Conservation (phyloP, 768 basidiomycete genomes). For the Podaxis sp. region DNA sequence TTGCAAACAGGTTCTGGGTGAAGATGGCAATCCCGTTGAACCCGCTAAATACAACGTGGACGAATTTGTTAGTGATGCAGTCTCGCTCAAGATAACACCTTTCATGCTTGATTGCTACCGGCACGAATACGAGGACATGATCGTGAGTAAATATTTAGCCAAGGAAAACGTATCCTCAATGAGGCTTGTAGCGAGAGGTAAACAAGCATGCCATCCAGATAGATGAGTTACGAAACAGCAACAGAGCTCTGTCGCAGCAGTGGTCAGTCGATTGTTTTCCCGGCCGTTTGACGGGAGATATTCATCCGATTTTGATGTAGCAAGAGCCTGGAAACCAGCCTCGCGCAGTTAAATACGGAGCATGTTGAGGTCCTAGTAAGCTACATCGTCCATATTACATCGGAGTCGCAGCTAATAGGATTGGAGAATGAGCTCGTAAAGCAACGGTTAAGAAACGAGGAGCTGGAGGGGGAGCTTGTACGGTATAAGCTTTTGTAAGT, state of each 20-base stretch:
- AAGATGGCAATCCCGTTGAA: conserved; percentile 21
- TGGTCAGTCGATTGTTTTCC: conserved; percentile 52
- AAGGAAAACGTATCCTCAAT: neutral
- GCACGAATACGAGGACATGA: conserved; percentile 81
- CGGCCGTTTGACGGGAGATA: neutral
- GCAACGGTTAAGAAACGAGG: conserved; percentile 83
- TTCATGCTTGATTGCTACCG: conserved; percentile 93
- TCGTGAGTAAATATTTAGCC: conserved; percentile 28
- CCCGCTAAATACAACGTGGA: conserved; percentile 59
- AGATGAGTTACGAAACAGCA: conserved; percentile 76
- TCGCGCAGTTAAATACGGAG: conserved; percentile 78
- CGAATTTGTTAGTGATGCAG: conserved; percentile 84
- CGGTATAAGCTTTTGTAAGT: conserved; percentile 88
- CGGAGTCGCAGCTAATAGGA: neutral
- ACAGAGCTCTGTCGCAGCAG: conserved; percentile 69
- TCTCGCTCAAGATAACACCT: conserved; percentile 83
- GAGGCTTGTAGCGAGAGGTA: conserved; percentile 43
- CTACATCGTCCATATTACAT: conserved; percentile 4
- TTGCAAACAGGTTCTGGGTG: conserved; percentile 20
- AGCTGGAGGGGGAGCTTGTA: conserved; percentile 90
- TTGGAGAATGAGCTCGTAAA: conserved; percentile 92
- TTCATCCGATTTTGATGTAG: conserved; percentile 33
- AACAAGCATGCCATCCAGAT: conserved; percentile 84
- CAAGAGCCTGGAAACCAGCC: conserved; percentile 70
- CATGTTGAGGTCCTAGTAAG: conserved; percentile 73